Conservation (phyloP, 129 eudicot species). For the Erigeron canadensis region DNA sequence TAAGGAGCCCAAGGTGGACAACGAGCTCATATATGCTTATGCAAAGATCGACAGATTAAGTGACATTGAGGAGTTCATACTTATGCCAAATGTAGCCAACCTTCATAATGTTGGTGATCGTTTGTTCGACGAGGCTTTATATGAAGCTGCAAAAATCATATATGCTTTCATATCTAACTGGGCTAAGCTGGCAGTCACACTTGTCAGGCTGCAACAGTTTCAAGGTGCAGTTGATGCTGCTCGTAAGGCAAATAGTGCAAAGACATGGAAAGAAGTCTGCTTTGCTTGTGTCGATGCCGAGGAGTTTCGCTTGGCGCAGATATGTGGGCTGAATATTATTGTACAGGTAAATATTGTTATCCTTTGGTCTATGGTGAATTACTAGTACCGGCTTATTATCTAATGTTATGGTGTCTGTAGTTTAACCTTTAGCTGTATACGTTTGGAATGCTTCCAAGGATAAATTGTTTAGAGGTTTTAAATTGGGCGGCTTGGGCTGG, state of each 20-base stretch:
- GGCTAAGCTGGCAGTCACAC: conserved; percentile 85
- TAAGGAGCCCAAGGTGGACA: conserved; percentile 93
- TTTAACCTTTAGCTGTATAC: not conserved
- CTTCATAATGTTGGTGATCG: conserved; percentile 90
- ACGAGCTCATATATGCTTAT: conserved; percentile 94
- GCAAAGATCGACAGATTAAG: conserved; percentile 85
- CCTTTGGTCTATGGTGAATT: conserved; percentile 2
- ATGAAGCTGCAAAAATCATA: conserved; percentile 96
- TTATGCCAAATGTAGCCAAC: conserved; percentile 97
- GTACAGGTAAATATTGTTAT: conserved; percentile 57
- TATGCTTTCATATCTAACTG: conserved; percentile 93
- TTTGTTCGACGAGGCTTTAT: conserved; percentile 85
- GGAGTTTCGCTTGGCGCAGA: conserved; percentile 97
- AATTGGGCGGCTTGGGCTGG: too few species aligned
- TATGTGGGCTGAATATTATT: conserved; percentile 89
- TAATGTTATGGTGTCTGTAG: not conserved
- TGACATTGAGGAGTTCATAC: conserved; percentile 89
- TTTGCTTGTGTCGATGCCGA: conserved; percentile 98
- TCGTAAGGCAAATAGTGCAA: conserved; percentile 86
- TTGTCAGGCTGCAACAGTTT: conserved; percentile 81
- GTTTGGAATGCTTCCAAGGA: too few species aligned
- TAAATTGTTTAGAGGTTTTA: too few species aligned
- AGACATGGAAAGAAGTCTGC: conserved; percentile 98
- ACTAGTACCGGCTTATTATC: not conserved
- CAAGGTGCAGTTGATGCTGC: conserved; percentile 99